Evolutionary conservation across 2,329 filamentous ascomycete genomes (phyloP), one percentile per base, ranked within the genome.

Genomic region (Phialocephala subalpina): DNA sequence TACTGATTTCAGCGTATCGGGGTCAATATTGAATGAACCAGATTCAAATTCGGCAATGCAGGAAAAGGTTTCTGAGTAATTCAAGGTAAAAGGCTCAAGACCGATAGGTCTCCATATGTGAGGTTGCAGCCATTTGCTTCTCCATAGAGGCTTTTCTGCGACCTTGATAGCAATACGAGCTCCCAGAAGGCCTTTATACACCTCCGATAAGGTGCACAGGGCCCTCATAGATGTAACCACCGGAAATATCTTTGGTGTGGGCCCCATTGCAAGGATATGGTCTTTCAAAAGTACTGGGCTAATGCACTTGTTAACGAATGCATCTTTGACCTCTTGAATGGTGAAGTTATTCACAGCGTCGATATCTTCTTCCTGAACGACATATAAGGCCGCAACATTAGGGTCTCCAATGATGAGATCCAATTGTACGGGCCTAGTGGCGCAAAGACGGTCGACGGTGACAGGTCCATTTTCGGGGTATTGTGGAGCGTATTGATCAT

Each of bases 1-100:
- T 3, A 70, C 69, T 52, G 65, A 36, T 1, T 60, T 29, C 11
- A 73, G 58, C 9, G 20, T 16, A 6, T 18, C 22, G 2, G 8
- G 36, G 3, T 2, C 3, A 9, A 47, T 3, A 20, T 47, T 22
- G 8, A 22, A 4, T 7, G 16, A 14, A n/a, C 42, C 42, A 22
- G 42, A n/a, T n/a, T 47, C 42, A 9, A 47, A 47, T 7, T 9
- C 8, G 8, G n/a, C 42, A 22, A 47, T 47, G 3, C 18, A n/a
- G 8, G 16, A 14, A 22, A 47, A 47, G 12, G 18, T 47, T 47
- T 47, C 42, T 7, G 18, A 7, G 12, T n/a, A n/a, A n/a, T n/a
- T 47, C 42, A 47, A n/a, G 36, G 18, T 2, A 40, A 12, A 40
- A 9, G 36, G 36, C 9, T 40, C 36, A 16, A 3, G 11, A 40